These are phyloP conservation scores for Blastocystis sp. DNA, from an alignment of 352 stramenopile genomes.

Conservation along the genomic window DNA sequence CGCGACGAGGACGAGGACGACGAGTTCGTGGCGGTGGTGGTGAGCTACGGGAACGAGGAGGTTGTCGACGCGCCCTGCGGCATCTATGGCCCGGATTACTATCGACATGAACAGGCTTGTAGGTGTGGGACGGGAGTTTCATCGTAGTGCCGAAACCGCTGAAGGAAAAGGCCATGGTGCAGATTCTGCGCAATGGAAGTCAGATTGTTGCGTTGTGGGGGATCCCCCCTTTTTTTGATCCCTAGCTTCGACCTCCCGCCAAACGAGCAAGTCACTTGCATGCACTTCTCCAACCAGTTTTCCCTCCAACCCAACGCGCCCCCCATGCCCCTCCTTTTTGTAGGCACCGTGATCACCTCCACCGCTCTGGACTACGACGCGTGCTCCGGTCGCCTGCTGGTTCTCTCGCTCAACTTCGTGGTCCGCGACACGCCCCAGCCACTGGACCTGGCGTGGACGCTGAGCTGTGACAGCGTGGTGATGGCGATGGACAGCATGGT, in stretches of 20 bases:
- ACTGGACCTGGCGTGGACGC: not conserved
- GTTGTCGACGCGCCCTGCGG: not conserved
- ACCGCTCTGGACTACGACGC: not conserved
- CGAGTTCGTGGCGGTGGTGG: not conserved
- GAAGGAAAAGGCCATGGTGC: not conserved
- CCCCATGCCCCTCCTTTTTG: slow-evolving; percentile 11
- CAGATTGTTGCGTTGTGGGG: not conserved
- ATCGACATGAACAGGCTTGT: slow-evolving; percentile 15
- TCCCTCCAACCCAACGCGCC: not conserved
- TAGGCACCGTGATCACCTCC: not conserved
- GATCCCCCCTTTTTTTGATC: not conserved
- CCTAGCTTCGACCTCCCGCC: slow-evolving; percentile 16
- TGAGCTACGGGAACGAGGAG: not conserved
- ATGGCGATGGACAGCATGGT: slow-evolving; percentile 35
- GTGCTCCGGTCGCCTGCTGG: slow-evolving; percentile 14
- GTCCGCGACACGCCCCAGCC: not conserved
- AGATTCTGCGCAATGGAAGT: slow-evolving; percentile 16
- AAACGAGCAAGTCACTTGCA: slow-evolving; percentile 39
- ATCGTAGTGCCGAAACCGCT: slow-evolving; percentile 21
- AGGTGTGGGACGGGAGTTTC: not conserved
- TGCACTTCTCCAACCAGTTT: slow-evolving; percentile 25
- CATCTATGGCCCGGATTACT: slow-evolving; percentile 21
- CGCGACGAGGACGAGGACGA: slow-evolving; percentile 5
- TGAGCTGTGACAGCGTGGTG: not conserved
- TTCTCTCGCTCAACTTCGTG: not conserved